Percentiles rank a stretch among this genome's conserved stretches.
These are phyloP conservation scores for Arabidopsis hybrid DNA, from an alignment of 441 rosid species.

Conservation along the genomic window DNA sequence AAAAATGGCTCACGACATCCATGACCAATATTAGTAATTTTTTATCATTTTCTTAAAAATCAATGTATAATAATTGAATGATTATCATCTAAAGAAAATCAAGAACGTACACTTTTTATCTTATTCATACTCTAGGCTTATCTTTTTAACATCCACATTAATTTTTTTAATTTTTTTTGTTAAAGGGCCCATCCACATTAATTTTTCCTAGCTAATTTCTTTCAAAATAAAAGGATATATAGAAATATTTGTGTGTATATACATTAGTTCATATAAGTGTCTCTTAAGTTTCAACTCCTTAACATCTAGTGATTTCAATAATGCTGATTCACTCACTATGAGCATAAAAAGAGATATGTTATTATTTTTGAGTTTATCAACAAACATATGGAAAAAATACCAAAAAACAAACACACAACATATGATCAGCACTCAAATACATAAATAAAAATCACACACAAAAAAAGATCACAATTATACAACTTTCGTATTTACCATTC, in stretches of 20 bases:
- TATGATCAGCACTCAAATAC: constrained; percentile 29
- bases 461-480: constrained; percentile 1
- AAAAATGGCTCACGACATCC: constrained; percentile 19
- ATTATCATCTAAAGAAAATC: background rate
- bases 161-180: too few relatives aligned
- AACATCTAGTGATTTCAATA: background rate
- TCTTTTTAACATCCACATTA: background rate
- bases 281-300: background rate
- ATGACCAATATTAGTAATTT: constrained; percentile 1
- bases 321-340: background rate
- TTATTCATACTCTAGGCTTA: background rate
- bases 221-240: background rate
- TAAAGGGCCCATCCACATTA: too few relatives aligned
- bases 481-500: constrained; percentile 14
- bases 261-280: background rate
- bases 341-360: background rate
- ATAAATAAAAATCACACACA: constrained; percentile 21
- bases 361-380: constrained; percentile 22
- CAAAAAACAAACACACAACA: constrained; percentile 5
- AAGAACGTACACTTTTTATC: background rate
- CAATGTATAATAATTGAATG: background rate
- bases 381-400: background rate
- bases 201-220: background rate
- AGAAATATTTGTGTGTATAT: background rate
- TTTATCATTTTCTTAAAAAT: background rate